These are phyloP conservation scores for Geotrichum armillariae DNA, from an alignment of 1,139 yeast genomes.

Conservation along the genomic window DNA sequence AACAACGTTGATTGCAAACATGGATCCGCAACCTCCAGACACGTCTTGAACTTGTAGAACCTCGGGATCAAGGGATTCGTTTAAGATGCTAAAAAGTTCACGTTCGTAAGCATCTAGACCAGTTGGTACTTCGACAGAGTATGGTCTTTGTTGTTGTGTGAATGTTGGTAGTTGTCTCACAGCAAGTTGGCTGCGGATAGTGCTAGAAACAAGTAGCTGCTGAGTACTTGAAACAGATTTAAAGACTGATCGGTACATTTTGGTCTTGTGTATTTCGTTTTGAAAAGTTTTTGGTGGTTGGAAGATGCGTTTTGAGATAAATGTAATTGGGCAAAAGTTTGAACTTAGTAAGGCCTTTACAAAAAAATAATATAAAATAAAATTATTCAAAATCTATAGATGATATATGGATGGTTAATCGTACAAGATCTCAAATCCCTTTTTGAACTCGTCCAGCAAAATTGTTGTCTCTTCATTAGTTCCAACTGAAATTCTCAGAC, in stretches of 20 bases:
- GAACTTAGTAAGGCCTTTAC: too few species aligned
- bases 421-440: slow-evolving; percentile 36
- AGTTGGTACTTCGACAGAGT: slow-evolving; percentile 18
- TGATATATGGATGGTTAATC: background rate
- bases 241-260: background rate
- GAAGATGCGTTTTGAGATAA: too few species aligned
- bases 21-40: slow-evolving; percentile 96
- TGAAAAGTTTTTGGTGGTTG: background rate
- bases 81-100: slow-evolving; percentile 58
- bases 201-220: background rate
- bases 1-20: slow-evolving; percentile 85
- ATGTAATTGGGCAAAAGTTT: too few species aligned
- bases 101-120: slow-evolving; percentile 63
- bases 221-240: background rate
- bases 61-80: slow-evolving; percentile 56
- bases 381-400: background rate
- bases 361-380: too few species aligned
- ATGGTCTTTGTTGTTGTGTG: background rate
- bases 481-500: slow-evolving; percentile 83
- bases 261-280: too few species aligned
- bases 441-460: slow-evolving; percentile 53
- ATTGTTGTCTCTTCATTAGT: slow-evolving; percentile 68
- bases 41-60: slow-evolving; percentile 72
- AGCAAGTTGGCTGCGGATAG: background rate
- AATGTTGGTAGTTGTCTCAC: too few species aligned